Evolutionary conservation across 495 filamentous ascomycete genomes (phyloP), one percentile per base, ranked within the genome.

Genomic region (Patellaria atrata): DNA sequence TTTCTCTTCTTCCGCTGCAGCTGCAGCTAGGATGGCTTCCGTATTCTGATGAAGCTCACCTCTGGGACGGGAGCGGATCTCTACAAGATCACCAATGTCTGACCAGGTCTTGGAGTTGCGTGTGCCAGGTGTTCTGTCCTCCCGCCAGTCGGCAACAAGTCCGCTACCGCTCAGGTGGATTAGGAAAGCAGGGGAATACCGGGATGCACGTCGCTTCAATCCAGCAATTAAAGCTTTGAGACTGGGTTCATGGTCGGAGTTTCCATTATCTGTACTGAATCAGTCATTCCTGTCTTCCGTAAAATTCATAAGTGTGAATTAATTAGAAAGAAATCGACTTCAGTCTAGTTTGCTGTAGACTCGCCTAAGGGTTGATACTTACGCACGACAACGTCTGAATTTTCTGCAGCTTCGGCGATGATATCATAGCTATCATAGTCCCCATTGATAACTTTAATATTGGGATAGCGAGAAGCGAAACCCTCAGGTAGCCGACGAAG

Each of bases 361-460:
- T 38, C 19, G 13, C 4, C 9, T 19, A 33, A 4, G 33, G 22
- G 1, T 16, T 0, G 13, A 6, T 1, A 60, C 65, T 30, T 46
- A 73, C 71, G 59, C 41, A 68, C 58, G 9, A 76, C 64, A 37
- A 75, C 69, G 35, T 76, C 64, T 5, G 64, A 68, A 22, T 73
- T 64, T 34, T 61, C 61, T 16, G 65, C 61, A 40, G 66, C 67
- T 12, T 64, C 53, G 32, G 69, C 60, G 18, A 75, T 61, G 12
- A 67, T 27, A 13, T 63, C 59, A 4, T 44, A 44, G 17, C 62
- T 67, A 44, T 73, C 69, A 14, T 75, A 58, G 38, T 62, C 60
- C 1, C 71, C 70, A 15, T 58, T 43, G 8, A 75, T 60, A 19
- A 65, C 56, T n/a, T 64, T 56, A 20, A 71, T 56, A 2, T 61